Base-by-base conservation (phyloP, 805 yeast genomes). In the Saturnispora bothae region DNA sequence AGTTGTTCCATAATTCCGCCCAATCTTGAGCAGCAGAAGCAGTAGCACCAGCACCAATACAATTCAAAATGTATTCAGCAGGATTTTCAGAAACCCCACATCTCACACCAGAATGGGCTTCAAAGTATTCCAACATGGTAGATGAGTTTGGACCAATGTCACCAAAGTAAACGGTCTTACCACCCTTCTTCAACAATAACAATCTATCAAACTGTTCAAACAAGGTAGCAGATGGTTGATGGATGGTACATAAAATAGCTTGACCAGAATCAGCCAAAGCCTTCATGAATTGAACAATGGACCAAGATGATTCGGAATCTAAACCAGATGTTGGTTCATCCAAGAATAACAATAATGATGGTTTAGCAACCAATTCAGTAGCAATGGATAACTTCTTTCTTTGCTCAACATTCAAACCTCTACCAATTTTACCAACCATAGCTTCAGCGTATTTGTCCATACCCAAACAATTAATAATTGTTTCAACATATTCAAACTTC, bases 31-130 rank as follows among this genome's bases (percentile, higher is more conserved):
- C 53, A 27, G 71, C 71, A 39, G 65, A 57, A 8, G 85, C 80
- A 38, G 84, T 78, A 6, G 88, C 85, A 55, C 85, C 88, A 27
- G 88, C 88, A 48, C 89, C 89, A 55, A 81, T 78, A 50, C 76
- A 76, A 44, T 76, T 74, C 51, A 79, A 63, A 58, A 78, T 77
- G 62, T 78, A 79, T 57, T 78, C 86, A 36, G 85, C 86, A 36
- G 86, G 86, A 45, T 79, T 79, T 41, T 76, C 84, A 34, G 66
- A 64, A 8, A 57, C 59, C 39, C 68, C 72, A 64, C 89, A 81
- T 38, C 70, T 65, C 41, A 73, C 71, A 38, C 89, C 88, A 33
- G 94, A 71, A 44, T 66, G 48, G 33, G 52, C 53, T 49, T 67
- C 72, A 45, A 69, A 69, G 50, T 69, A 69, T 31, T 58, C 45